These are phyloP conservation scores for Carex littledalei DNA, from an alignment of 176 grass and related monocot genomes.

Conservation along the genomic window DNA sequence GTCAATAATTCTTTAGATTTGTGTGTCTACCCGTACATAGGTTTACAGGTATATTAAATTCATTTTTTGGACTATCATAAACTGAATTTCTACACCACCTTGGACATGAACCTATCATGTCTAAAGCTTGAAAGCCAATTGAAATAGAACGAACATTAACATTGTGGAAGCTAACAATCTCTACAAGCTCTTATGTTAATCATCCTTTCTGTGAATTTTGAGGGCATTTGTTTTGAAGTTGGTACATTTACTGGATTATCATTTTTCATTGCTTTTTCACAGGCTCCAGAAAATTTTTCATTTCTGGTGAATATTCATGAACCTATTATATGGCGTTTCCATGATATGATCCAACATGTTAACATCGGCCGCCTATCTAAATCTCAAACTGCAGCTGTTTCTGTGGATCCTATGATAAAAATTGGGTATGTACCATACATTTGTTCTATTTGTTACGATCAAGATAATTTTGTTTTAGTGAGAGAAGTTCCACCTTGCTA, in stretches of 20 bases:
- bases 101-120: background rate
- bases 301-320: conserved; percentile 97
- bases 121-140: conserved; percentile 15
- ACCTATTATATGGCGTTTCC: conserved; percentile 88
- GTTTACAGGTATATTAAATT: conserved; percentile 62
- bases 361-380: conserved; percentile 61
- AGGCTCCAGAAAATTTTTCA: conserved; percentile 75
- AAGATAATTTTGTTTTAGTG: conserved; percentile 10
- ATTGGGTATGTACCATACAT: conserved; percentile 55
- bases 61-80: background rate
- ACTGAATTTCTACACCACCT: background rate
- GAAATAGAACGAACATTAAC: background rate
- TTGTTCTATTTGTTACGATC: background rate
- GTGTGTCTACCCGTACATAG: conserved; percentile 88
- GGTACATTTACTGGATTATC: background rate
- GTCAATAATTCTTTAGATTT: conserved; percentile 89
- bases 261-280: conserved; percentile 28
- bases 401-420: conserved; percentile 88
- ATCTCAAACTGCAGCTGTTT: conserved; percentile 71
- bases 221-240: background rate
- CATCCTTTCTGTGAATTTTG: conserved; percentile 10
- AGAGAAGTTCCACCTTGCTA: conserved; percentile 17
- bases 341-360: conserved; percentile 87
- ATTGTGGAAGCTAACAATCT: background rate
- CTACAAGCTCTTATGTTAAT: conserved; percentile 13